Base-by-base conservation (phyloP, 2,329 filamentous ascomycete species). In the Nemania abortiva region DNA sequence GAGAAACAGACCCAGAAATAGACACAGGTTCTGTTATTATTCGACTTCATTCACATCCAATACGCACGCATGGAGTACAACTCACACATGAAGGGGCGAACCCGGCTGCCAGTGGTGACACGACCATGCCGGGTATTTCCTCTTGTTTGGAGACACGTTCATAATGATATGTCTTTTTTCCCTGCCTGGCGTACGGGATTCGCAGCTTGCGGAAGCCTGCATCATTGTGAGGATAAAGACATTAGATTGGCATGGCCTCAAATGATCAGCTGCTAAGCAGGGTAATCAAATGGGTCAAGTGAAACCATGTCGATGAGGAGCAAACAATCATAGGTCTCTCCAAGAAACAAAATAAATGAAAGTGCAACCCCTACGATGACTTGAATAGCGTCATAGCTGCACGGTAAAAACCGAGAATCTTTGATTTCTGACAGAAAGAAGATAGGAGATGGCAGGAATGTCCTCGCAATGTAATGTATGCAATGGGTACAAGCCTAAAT, bases 141-240 rank as follows among this genome's bases (percentile, higher is more conserved):
- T 11, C n/a, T 22, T 42, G 39, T 42, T 42, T 42, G 39, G 39
- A 42, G 39, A 42, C 39, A 42, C 39, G 39, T 42, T 42, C 9
- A 2, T 15, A 2, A 24, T 27, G n/a, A 54, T 20, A 39, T 47
- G 39, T 55, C 34, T 37, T 47, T 22, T 20, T 24, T 52, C 6
- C 24, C 42, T 53, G 24, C 10, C 54, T 24, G 22, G 3, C 22
- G 34, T 39, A 49, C 18, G 27, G 31, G 24, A 10, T 31, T 42
- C 22, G 54, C 24, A 47, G 64, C 24, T 22, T 24, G 27, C 58
- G 55, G 69, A 34, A 61, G 18, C 54, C 15, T 57, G 69, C 58
- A 66, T 56, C 15, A 60, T 49, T 20, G 29, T 55, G 50, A 60
- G 39, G 42, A 63, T 50, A 65, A 66, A 65, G 39, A 11, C 54